These are phyloP conservation scores for Ophiostoma populinum DNA, from an alignment of 2,329 filamentous ascomycete species.

Conservation along the genomic window DNA sequence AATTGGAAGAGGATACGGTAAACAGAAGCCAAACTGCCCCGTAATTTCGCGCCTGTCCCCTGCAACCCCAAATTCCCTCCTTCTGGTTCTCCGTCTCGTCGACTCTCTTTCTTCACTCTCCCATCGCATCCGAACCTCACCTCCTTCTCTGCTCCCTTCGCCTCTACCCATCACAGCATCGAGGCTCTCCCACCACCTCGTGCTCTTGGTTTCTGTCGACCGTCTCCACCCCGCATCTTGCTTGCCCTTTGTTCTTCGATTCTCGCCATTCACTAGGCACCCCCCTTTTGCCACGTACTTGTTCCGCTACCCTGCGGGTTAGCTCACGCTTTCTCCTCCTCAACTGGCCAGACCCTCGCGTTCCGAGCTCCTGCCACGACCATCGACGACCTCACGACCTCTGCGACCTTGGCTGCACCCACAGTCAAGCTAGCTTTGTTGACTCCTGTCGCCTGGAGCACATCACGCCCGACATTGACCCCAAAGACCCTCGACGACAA, in stretches of 20 bases:
- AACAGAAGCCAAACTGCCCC: conserved; percentile 6
- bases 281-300: conserved; percentile 4
- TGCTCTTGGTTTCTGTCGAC: neutral
- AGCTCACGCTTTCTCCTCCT: conserved; percentile 3
- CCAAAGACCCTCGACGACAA: no score
- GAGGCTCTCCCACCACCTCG: neutral
- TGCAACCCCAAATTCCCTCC: conserved; percentile 5
- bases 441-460: no score
- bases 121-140: conserved; percentile 7
- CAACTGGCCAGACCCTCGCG: neutral
- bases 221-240: neutral
- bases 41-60: conserved; percentile 8
- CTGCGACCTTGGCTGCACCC: no score
- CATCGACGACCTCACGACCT: no score
- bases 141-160: conserved; percentile 1
- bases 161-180: neutral
- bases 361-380: no score
- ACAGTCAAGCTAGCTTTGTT: no score
- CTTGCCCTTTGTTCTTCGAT: neutral
- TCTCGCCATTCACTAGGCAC: neutral
- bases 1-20: conserved; percentile 11
- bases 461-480: no score
- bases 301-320: conserved; percentile 6
- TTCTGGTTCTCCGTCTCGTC: conserved; percentile 4
- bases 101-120: conserved; percentile 2